Base-by-base conservation (phyloP, 176 grass and related monocot species). In the Hyparrhenia diplandra region DNA sequence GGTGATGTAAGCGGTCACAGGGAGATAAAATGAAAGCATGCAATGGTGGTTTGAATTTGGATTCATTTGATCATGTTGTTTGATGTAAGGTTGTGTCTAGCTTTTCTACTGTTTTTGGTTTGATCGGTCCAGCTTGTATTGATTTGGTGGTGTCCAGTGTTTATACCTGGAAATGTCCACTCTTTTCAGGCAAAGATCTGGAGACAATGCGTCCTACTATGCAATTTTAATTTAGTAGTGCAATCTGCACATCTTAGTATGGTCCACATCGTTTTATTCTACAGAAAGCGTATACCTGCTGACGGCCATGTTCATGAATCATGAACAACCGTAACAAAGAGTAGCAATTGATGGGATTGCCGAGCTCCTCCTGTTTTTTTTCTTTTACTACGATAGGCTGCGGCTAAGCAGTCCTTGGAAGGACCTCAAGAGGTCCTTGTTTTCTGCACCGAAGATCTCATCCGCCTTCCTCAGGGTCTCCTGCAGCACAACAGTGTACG, bases 381-480 rank as follows among this genome's bases (percentile, higher is more conserved):
- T 10, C 10, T 68, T n/a, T 39, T 52, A 35, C 85, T 94, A 95
- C 18, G 88, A 52, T 30, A 89, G 51, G 64, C 90, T 95, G 55
- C 96, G 88, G 68, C 73, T 90, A 75, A 99, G 92, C 54, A 95
- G 67, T 76, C 85, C 85, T 73, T 90, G 90, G 45, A 99, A 99
- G 27, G 93, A 93, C 66, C 82, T 5, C 80, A 89, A 88, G 32
- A 99, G 90, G 76, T 95, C 92, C 69, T 87, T 91, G 85, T 93
- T 93, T 14, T 93, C 90, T 49, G 87, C 30, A 62, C 96, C 92
- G 77, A 99, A 99, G 80, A 99, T 99, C 63, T 86, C 82, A 24
- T 88, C 89, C 20, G 96, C 90, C 80, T 95, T 93, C 60, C 79
- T 88, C 74, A 99, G 90, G 20, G 89, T 95, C 45, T 95, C 92